Base-by-base conservation (phyloP, 257 asterid genomes). In the Eustoma russellianum region DNA sequence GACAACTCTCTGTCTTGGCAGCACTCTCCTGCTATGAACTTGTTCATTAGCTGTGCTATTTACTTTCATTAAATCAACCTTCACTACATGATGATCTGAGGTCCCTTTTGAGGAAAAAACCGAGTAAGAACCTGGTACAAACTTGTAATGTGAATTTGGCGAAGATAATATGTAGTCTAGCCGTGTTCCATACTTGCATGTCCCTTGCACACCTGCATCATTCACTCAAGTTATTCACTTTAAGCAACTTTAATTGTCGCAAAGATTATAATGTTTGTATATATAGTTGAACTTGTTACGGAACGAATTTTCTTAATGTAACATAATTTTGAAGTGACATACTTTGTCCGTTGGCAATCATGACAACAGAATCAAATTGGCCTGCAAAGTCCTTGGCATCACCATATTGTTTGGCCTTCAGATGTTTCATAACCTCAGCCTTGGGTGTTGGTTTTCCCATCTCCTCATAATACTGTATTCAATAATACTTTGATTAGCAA, bases 281-380 rank as follows among this genome's bases (percentile, higher is more conserved):
- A 1, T 1, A 24, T 24, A 4, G 30, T 24, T 24, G 3, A 1
- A 24, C 3, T 24, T 24, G 30, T 24, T 2, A 24, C 30, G 30
- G 30, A 24, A 24, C 30, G 30, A 24, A 2, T 24, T 24, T 14
- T 4, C 30, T 24, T 24, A 0, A 24, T 24, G 30, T 24, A 24
- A 24, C 30, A 24, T 24, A 24, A 24, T 24, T 24, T 24, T 24
- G 30, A 24, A 24, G 30, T 24, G 30, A 24, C 30, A 24, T 55
- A 91, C 98, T 91, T 62, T 91, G 98, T 56, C 98, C 96, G 77
- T 84, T 91, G 77, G 95, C 98, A 46, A 91, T 87, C 88, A 87
- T 79, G 19, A 91, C 98, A 7, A 87, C 98, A 7, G 96, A 67
- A 57, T 91, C 98, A 47, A 96, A 91, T 66, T 87, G 96, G 10